Evolutionary conservation across 75 land plant species (phyloP).

Genomic region (Gnetum montanum): DNA sequence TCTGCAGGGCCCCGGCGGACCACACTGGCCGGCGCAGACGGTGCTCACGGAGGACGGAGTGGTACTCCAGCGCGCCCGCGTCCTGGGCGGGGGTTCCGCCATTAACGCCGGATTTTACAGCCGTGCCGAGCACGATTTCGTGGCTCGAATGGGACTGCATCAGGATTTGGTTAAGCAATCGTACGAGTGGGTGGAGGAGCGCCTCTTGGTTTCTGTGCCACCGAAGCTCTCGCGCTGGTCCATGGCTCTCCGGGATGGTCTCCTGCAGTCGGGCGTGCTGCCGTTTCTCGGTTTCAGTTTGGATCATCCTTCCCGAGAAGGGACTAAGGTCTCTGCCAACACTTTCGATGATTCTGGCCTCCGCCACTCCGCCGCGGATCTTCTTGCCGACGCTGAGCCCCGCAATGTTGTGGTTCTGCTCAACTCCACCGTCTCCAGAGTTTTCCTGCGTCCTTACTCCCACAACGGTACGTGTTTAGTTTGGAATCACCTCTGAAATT

Average conservation of each 20-base stretch:
- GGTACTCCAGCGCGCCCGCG: conserved; percentile 56
- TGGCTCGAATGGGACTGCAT: conserved; percentile 9
- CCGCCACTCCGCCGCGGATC: background rate
- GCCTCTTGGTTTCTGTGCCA: no score
- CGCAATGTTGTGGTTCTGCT: background rate
- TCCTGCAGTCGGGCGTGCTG: background rate
- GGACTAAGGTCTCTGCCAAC: conserved; percentile 1
- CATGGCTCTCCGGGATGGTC: background rate
- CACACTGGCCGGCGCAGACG: conserved; percentile 51
- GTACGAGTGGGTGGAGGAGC: background rate
- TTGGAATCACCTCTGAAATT: no score
- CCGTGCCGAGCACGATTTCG: conserved; percentile 45
- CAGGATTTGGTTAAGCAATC: conserved; percentile 2
- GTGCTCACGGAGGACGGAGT: conserved; percentile 88
- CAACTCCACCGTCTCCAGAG: conserved; percentile 10
- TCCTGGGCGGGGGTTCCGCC: conserved; percentile 78
- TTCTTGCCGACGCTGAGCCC: background rate
- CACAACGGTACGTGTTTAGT: no score
- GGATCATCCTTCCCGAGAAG: conserved; percentile 2
- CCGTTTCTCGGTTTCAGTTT: background rate
- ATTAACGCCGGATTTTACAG: conserved; percentile 85
- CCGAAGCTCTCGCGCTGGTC: background rate
- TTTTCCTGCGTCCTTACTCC: no score
- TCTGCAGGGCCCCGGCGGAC: conserved; percentile 14
- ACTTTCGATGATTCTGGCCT: background rate